Percentiles rank a stretch among this genome's conserved stretches.
phyloP scores from a whole-genome alignment of 208 protist genomes.

The Wallacemonas sp. region DNA sequence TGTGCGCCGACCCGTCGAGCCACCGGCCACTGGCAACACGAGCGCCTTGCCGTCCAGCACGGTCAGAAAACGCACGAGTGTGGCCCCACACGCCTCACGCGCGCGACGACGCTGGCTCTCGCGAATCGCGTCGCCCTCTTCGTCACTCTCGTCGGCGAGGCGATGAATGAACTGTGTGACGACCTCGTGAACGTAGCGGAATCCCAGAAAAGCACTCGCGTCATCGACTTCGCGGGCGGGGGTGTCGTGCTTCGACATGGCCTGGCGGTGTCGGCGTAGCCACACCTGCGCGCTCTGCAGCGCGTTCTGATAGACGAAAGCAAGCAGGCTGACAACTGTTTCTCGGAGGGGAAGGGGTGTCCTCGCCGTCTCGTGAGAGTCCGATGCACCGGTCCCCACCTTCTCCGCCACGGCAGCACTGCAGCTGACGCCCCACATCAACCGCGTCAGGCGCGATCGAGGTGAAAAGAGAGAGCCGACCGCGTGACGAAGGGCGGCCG shows the following conservation, averaged over 20 bases:
- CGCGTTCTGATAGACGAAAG: slow-evolving; percentile 13
- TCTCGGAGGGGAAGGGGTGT: neutral
- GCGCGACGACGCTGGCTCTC: neutral
- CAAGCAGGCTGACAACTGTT: slow-evolving; percentile 1
- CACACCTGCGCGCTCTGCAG: slow-evolving; percentile 10
- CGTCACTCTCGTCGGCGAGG: neutral
- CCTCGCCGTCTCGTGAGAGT: too few species aligned
- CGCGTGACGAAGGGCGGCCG: neutral
- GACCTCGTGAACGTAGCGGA: neutral
- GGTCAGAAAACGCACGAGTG: neutral
- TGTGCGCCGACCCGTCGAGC: neutral
- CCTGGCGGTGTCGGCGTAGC: neutral
- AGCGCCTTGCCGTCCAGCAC: neutral
- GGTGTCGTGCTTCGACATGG: neutral
- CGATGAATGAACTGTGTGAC: neutral
- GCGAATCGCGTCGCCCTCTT: neutral
- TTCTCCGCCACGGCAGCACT: neutral
- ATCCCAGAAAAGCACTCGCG: neutral
- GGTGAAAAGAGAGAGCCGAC: slow-evolving; percentile 12
- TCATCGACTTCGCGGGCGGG: too few species aligned
- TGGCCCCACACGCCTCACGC: neutral
- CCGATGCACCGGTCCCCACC: too few species aligned
- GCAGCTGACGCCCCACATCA: slow-evolving; percentile 1
- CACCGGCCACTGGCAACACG: neutral
- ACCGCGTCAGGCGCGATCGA: neutral